Conservation (phyloP, 129 eudicot genomes). For the Chrysanthemum makinoi region DNA sequence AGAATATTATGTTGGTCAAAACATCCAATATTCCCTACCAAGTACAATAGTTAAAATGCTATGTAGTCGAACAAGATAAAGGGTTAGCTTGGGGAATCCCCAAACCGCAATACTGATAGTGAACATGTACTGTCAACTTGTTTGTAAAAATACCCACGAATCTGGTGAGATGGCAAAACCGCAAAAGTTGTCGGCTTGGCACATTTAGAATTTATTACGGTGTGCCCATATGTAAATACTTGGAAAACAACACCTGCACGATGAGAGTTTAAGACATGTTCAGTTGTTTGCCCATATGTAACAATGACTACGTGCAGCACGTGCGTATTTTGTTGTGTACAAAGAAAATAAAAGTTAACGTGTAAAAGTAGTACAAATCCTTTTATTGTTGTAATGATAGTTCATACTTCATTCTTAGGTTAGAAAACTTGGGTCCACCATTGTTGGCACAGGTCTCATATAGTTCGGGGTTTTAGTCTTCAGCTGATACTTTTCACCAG, state of each 20-base stretch:
- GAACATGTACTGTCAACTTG: neutral
- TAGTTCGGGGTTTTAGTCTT: no score
- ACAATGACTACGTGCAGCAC: neutral
- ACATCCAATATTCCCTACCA: neutral
- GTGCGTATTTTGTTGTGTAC: neutral
- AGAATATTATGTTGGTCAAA: neutral
- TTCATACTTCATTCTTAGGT: neutral
- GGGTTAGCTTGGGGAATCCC: neutral
- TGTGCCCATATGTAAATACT: neutral
- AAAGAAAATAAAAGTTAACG: neutral
- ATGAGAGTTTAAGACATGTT: no score
- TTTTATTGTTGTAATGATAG: constrained; percentile 6
- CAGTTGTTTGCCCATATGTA: no score
- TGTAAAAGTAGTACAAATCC: neutral
- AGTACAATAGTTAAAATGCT: constrained; percentile 6
- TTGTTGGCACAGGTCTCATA: neutral
- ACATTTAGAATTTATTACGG: neutral
- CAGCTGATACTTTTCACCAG: no score
- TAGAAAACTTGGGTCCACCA: constrained; percentile 5
- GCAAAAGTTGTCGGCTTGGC: neutral
- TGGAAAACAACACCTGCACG: neutral
- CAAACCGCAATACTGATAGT: neutral
- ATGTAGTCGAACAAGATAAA: neutral
- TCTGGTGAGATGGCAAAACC: neutral
- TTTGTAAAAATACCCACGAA: neutral